Evolutionary conservation across 2,329 filamentous ascomycete species (phyloP).

Genomic region (Venturia nashicola): DNA sequence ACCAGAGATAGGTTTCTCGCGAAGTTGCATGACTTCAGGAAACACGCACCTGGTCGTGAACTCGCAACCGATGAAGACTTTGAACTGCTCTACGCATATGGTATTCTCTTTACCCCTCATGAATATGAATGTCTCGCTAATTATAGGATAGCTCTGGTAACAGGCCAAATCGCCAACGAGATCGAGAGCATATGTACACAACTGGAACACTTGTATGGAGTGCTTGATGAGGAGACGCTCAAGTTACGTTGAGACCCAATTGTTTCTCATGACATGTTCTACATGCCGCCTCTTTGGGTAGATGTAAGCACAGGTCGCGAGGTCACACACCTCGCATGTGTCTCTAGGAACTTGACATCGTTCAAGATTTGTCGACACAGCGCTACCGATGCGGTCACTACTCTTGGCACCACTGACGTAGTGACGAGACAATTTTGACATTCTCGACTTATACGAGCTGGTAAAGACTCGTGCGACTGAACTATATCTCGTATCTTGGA

Average conservation of each 20-base stretch:
- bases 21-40: slow-evolving; percentile 77
- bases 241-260: slow-evolving; percentile 26
- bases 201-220: slow-evolving; percentile 48
- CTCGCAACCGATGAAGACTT: slow-evolving; percentile 66
- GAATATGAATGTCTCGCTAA: slow-evolving; percentile 5
- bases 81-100: slow-evolving; percentile 85
- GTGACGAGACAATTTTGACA: no score
- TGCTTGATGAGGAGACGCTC: slow-evolving; percentile 48
- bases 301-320: neutral
- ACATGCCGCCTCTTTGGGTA: neutral
- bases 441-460: neutral
- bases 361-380: neutral
- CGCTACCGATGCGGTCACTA: neutral
- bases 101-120: slow-evolving; percentile 26
- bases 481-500: neutral
- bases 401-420: neutral
- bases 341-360: neutral
- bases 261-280: neutral
- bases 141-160: slow-evolving; percentile 41
- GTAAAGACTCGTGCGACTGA: neutral
- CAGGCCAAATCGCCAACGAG: slow-evolving; percentile 45
- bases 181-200: slow-evolving; percentile 42
- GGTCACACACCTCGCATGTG: neutral
- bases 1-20: slow-evolving; percentile 72
- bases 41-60: slow-evolving; percentile 43